phyloP scores from a whole-genome alignment of 805 yeast species.

The Yarrowia alimentaria region DNA sequence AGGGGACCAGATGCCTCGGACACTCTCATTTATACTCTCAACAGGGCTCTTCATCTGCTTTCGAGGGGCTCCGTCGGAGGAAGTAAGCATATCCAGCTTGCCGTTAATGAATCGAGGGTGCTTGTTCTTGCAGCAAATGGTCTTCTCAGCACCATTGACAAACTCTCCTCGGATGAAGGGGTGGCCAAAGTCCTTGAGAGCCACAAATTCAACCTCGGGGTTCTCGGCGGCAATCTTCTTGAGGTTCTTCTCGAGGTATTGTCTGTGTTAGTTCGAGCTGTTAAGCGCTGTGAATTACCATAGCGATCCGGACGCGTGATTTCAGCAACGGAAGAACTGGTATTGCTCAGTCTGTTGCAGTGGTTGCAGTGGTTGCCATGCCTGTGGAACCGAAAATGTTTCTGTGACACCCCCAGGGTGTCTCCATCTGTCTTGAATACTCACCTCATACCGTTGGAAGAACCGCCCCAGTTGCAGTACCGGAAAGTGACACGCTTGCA shows the following conservation, averaged over 20 bases:
- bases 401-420: neutral
- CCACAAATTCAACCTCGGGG: conserved; percentile 69
- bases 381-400: too few relatives aligned
- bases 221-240: conserved; percentile 56
- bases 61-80: conserved; percentile 64
- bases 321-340: too few relatives aligned
- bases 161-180: conserved; percentile 70
- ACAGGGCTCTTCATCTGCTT: conserved; percentile 73
- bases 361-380: too few relatives aligned
- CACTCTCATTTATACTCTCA: conserved; percentile 72
- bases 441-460: conserved; percentile 71
- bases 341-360: too few relatives aligned
- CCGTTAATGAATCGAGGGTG: conserved; percentile 58
- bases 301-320: too few relatives aligned
- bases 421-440: conserved; percentile 4
- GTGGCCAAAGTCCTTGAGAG: conserved; percentile 73
- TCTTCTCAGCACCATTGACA: conserved; percentile 48
- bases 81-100: conserved; percentile 61
- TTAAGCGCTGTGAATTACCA: too few relatives aligned
- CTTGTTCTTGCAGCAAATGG: conserved; percentile 75
- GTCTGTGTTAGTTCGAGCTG: conserved; percentile 46
- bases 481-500: conserved; percentile 74
- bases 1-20: conserved; percentile 98
- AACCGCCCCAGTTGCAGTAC: conserved; percentile 95
- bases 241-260: conserved; percentile 56